Evolutionary conservation across 768 basidiomycete species (phyloP), one percentile per base, ranked within the genome.

Genomic region (Tremella fuciformis): DNA sequence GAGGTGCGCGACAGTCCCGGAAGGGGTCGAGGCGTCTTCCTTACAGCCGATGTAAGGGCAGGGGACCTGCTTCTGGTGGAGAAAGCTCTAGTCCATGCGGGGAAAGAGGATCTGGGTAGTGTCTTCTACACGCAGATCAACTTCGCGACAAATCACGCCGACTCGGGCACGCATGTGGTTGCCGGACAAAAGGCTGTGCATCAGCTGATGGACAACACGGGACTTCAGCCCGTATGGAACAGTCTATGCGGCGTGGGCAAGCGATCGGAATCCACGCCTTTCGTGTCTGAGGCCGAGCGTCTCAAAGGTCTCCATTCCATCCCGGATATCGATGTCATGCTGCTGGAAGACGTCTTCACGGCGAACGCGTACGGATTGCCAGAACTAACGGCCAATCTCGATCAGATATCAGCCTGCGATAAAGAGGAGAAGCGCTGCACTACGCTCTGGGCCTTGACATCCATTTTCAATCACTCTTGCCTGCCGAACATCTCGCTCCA

Each of bases 391-490:
- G 39, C 39, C 13, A 41, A 41, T 11, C 13, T 11, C 18, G 11
- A 11, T 18, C n/a, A n/a, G n/a, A n/a, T n/a, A n/a, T n/a, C n/a
- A n/a, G n/a, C n/a, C n/a, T n/a, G n/a, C n/a, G n/a, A n/a, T n/a
- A n/a, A 8, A 11, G 42, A 19, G 3, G 19, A 15, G 44, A 13
- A 42, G 13, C 41, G 16, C 2, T 8, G 13, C 2, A 52, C 38
- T n/a, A 29, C 15, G 21, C 38, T 59, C 15, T 59, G 29, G n/a
- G 26, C 26, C 3, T 40, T 46, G 4, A 18, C 51, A 4, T 41
- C 57, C 18, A 37, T 59, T 37, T 22, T 44, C 18, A 59, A 59
- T 47, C 57, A 59, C 40, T 59, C 50, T 3, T 59, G 50, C 51
- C 13, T 53, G 8, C 57, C 57, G 0, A 59, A 53, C 41, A 39